Evolutionary conservation across 768 basidiomycete genomes (phyloP), one percentile per base, ranked within the genome.

Genomic region (Collybiopsis confluens): DNA sequence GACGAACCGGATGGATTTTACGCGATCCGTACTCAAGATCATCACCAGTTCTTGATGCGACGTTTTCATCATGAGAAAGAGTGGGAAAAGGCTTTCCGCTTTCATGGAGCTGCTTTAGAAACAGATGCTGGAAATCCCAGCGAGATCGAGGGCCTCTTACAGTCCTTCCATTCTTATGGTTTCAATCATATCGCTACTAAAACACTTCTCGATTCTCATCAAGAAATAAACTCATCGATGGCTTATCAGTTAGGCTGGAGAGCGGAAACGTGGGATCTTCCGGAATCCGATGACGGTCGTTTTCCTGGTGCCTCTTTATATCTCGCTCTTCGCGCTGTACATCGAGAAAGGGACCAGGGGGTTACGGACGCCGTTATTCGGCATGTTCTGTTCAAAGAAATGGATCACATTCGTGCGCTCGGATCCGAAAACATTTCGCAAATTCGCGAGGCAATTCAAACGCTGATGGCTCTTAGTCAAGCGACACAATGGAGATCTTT

Each of bases 1-100:
- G 95, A 97, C 62, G 97, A 99, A 65, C 95, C 95, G 0, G 97
- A 99, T 61, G 94, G 97, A 1, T 99, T 99, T 66, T 99, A 99
- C 67, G 93, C 93, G 4, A 93, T 98, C 55, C 78, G 86, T 57
- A 84, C 88, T 6, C 69, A 77, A 28, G 84, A 98, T 63, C 78
- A 90, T n/a, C 79, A 83, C 23, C 78, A 81, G 41, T 89, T 94
- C 53, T 77, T 99, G 33, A 75, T 94, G 48, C 87, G 84, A 57
- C 83, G 92, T 9, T 86, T 96, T 57, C 90, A 92, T 60, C 97
- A 99, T 58, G 97, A 99, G 67, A 79, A 85, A 18, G 88, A 95
- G 63, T 96, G 93, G 90, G 84, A 87, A 42, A 90, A 88, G 63
- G 93, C 95, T 0, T 92, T 98, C 61, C 81, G 80, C 28, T 90